Evolutionary conservation across 306 rosid species (phyloP).

Genomic region (Quercus robur): DNA sequence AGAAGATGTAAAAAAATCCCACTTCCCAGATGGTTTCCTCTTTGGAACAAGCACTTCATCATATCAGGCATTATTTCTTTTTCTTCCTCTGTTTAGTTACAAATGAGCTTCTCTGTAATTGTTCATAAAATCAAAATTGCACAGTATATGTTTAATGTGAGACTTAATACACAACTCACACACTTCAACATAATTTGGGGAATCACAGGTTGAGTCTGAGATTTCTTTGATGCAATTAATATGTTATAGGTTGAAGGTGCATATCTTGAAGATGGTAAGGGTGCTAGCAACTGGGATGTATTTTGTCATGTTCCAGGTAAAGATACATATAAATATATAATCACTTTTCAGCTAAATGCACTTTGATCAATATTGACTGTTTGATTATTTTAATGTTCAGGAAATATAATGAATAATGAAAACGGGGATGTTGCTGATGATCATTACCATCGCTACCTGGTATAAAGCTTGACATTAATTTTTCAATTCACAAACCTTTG

Average conservation of each 20-base stretch:
- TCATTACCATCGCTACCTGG: slow-evolving; percentile 65
- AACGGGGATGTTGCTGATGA: slow-evolving; percentile 68
- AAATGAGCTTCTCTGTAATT: too few species aligned
- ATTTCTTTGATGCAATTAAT: too few species aligned
- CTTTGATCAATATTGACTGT: too few species aligned
- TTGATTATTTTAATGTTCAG: slow-evolving; percentile 24
- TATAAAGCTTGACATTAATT: slow-evolving; percentile 1
- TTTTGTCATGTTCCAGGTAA: slow-evolving; percentile 53
- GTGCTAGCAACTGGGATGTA: slow-evolving; percentile 56
- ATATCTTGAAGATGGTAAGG: slow-evolving; percentile 55
- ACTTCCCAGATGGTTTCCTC: slow-evolving; percentile 47
- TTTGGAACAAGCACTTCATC: slow-evolving; percentile 64
- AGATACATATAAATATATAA: too few species aligned
- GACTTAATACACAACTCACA: too few species aligned
- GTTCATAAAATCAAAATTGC: too few species aligned
- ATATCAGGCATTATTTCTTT: slow-evolving; percentile 40
- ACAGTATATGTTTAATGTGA: too few species aligned
- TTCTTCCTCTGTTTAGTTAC: not conserved
- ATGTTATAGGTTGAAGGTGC: slow-evolving; percentile 57
- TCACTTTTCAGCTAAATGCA: too few species aligned
- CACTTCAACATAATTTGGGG: too few species aligned
- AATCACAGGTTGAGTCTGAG: too few species aligned
- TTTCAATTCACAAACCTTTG: too few species aligned
- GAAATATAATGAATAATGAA: slow-evolving; percentile 38
- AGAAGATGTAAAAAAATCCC: slow-evolving; percentile 30